Evolutionary conservation across 768 basidiomycete genomes (phyloP), one percentile per base, ranked within the genome.

Genomic region (Xerocomellus amylosporus): DNA sequence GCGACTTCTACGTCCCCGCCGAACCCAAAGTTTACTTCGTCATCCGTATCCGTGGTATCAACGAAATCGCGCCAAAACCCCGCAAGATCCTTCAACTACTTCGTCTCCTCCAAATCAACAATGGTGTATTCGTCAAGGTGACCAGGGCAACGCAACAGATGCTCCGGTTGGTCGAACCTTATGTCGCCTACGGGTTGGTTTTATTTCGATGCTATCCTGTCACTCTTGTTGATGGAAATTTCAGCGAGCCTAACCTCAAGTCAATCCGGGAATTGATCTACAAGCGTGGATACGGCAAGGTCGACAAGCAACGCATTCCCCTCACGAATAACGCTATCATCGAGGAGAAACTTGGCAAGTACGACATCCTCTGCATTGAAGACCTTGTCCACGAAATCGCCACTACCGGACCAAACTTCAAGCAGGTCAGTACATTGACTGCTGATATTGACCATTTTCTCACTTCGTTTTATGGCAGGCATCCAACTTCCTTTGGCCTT

Each of bases 201-300:
- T 40, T 2, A 9, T 49, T 49, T 5, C 7, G 5, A 37, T 28
- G 15, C 24, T 37, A 45, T 34, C 15, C 30, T 37, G 24, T 42
- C 1, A 24, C 19, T 19, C 33, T 53, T 41, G 28, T 46, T 62
- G 45, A 65, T 26, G 26, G 9, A 37, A 44, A 14, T 13, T 12
- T 5, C 59, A 93, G 93, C 76, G 93, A 96, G 76, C 90, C 93
- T 54, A 98, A 98, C 79, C 79, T 98, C 66, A 98, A 98, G 75
- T 87, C 93, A 39, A 87, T 98, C 71, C 93, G 96, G 60, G 94
- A 97, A 74, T 78, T 99, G 61, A 86, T 98, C 77, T 98, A 98
- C 88, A 99, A 99, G 83, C 93, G 97, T 60, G 97, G 97, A 53
- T 98, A 98, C 71, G 97, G 96, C 73, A 98, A 98, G 80, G 86